Conservation (phyloP, 371 early-diverging fungal genomes). For the Mucor plumbeus region DNA sequence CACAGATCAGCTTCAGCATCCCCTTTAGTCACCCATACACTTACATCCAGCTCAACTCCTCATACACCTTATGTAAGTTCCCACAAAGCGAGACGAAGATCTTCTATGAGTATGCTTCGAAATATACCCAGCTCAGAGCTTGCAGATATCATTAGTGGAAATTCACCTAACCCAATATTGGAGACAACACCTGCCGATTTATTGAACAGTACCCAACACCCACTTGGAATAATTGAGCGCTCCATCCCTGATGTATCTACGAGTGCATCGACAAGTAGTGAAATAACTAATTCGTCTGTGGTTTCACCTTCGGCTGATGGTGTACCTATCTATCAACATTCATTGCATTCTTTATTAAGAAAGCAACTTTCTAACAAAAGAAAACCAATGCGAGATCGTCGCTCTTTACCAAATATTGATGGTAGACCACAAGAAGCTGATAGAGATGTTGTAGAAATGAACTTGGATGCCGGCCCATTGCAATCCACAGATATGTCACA, state of each 20-base stretch:
- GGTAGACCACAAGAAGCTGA: constrained; percentile 32
- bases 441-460: constrained; percentile 48
- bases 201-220: constrained; percentile 1
- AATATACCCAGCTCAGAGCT: constrained; percentile 43
- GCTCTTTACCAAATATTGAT: constrained; percentile 19
- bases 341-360: constrained; percentile 37
- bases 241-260: not conserved
- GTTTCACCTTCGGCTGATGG: constrained; percentile 10
- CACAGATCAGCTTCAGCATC: constrained; percentile 24
- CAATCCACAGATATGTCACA: not conserved
- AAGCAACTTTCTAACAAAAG: constrained; percentile 36
- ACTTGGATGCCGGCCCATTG: constrained; percentile 26
- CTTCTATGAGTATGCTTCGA: constrained; percentile 40
- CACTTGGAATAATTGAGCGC: constrained; percentile 3
- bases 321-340: constrained; percentile 39
- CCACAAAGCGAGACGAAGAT: constrained; percentile 30
- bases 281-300: not conserved
- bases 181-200: constrained; percentile 29
- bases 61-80: constrained; percentile 17
- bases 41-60: constrained; percentile 17
- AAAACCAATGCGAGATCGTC: constrained; percentile 22
- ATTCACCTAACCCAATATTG: constrained; percentile 38
- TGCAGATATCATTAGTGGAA: constrained; percentile 37
- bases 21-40: constrained; percentile 18
- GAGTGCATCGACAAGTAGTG: not conserved